Evolutionary conservation across 768 basidiomycete genomes (phyloP).

Genomic region (Hydnomerulius pinastri): DNA sequence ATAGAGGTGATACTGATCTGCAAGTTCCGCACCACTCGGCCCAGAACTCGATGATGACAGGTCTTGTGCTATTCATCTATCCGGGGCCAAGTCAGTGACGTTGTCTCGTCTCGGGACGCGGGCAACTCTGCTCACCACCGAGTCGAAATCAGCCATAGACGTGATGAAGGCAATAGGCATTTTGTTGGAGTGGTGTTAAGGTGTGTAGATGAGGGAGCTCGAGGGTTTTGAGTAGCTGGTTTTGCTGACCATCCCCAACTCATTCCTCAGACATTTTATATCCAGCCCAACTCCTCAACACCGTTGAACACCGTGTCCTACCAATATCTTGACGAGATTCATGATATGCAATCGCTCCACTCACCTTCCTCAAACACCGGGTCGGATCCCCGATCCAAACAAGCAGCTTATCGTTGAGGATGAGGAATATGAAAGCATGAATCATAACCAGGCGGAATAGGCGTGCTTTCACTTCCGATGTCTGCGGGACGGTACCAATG

Average conservation of each 20-base stretch:
- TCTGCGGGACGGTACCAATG: conserved; percentile 26
- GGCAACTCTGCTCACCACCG: conserved; percentile 20
- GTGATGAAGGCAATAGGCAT: conserved; percentile 28
- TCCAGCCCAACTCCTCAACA: conserved; percentile 21
- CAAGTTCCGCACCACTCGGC: conserved; percentile 33
- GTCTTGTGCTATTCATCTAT: conserved; percentile 22
- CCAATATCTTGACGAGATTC: conserved; percentile 11
- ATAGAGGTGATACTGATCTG: conserved; percentile 18
- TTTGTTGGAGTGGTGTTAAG: conserved; percentile 7
- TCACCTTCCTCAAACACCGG: conserved; percentile 9
- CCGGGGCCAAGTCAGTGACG: conserved; percentile 6
- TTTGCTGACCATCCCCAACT: conserved; percentile 11
- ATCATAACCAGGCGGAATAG: conserved; percentile 27
- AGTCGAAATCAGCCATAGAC: conserved; percentile 27
- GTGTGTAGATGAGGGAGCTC: conserved; percentile 14
- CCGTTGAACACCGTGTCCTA: conserved; percentile 15
- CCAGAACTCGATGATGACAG: conserved; percentile 34
- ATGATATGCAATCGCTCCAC: conserved; percentile 20
- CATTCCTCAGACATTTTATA: conserved; percentile 27
- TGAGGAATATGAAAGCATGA: conserved; percentile 18
- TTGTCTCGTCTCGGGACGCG: conserved; percentile 1
- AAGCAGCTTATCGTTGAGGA: conserved; percentile 14
- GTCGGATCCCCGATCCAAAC: conserved; percentile 24
- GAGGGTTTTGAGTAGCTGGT: conserved; percentile 11
- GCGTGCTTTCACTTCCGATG: conserved; percentile 32